These are phyloP conservation scores for Galeopsis tetrahit DNA, from an alignment of 257 asterid genomes.

Conservation along the genomic window DNA sequence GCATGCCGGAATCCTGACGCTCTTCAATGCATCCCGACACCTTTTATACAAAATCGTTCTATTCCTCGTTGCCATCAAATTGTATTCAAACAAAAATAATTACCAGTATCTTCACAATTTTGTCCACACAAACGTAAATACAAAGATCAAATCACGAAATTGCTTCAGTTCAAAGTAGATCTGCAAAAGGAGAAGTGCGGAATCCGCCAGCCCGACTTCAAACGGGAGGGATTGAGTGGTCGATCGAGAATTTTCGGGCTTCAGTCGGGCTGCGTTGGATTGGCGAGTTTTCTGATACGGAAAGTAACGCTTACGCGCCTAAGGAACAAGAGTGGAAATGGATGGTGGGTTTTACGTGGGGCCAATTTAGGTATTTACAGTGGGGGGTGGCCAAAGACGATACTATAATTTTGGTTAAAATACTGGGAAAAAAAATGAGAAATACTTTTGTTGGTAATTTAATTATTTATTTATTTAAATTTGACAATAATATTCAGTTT, in stretches of 20 bases:
- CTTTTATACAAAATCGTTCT: slow-evolving; percentile 80
- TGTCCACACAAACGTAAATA: slow-evolving; percentile 14
- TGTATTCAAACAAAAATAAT: not conserved
- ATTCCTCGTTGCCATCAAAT: slow-evolving; percentile 87
- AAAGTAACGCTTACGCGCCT: not conserved
- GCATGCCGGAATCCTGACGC: slow-evolving; percentile 79
- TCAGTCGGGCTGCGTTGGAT: slow-evolving; percentile 23
- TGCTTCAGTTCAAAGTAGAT: slow-evolving; percentile 32
- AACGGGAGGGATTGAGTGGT: slow-evolving; percentile 11
- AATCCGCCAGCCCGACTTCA: not conserved
- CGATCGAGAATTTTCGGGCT: slow-evolving; percentile 26
- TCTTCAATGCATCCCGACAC: slow-evolving; percentile 89
- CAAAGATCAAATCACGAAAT: slow-evolving; percentile 30
- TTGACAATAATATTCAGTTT: too few species aligned
- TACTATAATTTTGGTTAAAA: too few species aligned
- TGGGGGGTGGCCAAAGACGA: slow-evolving; percentile 11
- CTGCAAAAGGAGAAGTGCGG: slow-evolving; percentile 27
- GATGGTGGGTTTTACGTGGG: slow-evolving; percentile 30
- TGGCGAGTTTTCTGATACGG: slow-evolving; percentile 35
- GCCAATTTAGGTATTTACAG: slow-evolving; percentile 12
- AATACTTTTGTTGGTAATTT: not conserved
- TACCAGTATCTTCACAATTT: slow-evolving; percentile 8
- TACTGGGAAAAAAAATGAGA: not conserved
- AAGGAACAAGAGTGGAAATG: slow-evolving; percentile 19
- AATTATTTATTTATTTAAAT: too few species aligned